Evolutionary conservation across 2,329 filamentous ascomycete genomes (phyloP), one percentile per base, ranked within the genome.

Genomic region (Phialocephala sp.): DNA sequence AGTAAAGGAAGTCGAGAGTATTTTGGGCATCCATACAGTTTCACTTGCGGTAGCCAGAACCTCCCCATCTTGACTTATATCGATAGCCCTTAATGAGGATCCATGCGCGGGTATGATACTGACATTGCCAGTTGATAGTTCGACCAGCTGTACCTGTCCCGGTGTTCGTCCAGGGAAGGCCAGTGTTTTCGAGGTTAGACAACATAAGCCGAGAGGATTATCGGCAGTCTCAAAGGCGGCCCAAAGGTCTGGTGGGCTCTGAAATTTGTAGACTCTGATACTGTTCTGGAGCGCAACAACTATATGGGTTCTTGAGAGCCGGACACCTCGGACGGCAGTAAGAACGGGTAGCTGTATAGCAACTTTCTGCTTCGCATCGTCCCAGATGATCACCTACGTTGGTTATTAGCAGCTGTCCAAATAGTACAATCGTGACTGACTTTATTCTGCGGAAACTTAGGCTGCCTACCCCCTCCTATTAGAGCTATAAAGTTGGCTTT

Each of bases 71-170:
- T 84, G 84, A 71, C 92, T 97, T 41, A 99, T 81, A 12, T 89
- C 86, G 70, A 99, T 83, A 50, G 93, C 93, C 66, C 91, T 87
- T 20, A 99, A 81, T 0, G 91, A 84, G 0, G 91, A 90, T 4
- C 90, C 89, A 77, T 99, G 95, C 2, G 94, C 95, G 0, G 93
- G 93, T 66, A 98, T 93, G 76, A 99, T 97, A 80, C 91, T 96
- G 69, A 98, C 92, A 73, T 92, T 94, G 59, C 89, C 89, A 0
- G 89, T 92, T 20, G 84, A 82, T 12, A 96, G 79, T 72, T 96
- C 89, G 60, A 97, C 90, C 1, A 98, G 81, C 77, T 97, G 94
- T 35, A 98, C 90, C 74, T 99, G 95, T 14, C 95, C 95, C 0
- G 87, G 80, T 0, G 91, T 94, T 60, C 93, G 86, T n/a, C 94